Evolutionary conservation across 1,284 basidiomycete species (phyloP).

Genomic region (Ganoderma lucidum): DNA sequence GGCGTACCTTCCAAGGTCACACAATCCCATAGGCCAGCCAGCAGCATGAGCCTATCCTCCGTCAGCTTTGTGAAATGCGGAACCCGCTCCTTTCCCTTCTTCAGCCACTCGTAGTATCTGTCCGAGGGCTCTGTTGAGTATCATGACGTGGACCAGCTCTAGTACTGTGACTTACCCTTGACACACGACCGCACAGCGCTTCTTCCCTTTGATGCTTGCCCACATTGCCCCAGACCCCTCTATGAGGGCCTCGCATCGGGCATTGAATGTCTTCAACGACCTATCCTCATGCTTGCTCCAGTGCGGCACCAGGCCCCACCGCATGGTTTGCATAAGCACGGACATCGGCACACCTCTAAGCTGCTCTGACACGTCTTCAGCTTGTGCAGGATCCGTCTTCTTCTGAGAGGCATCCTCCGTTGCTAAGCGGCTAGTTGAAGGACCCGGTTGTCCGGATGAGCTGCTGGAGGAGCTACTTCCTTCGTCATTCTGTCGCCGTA

Average conservation of each 20-base stretch:
- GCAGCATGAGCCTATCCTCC: constrained; percentile 76
- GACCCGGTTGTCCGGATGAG: background rate
- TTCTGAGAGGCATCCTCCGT: background rate
- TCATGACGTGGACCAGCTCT: constrained; percentile 2
- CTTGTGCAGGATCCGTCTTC: background rate
- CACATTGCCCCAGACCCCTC: constrained; percentile 78
- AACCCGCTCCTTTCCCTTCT: constrained; percentile 78
- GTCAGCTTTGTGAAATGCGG: constrained; percentile 84
- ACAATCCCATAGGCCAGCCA: constrained; percentile 90
- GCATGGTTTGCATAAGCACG: constrained; percentile 76
- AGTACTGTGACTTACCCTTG: constrained; percentile 65
- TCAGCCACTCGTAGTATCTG: constrained; percentile 94
- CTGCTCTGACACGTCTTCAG: background rate
- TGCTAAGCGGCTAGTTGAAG: constrained; percentile 29
- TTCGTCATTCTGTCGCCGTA: constrained; percentile 49
- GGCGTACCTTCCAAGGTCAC: constrained; percentile 67
- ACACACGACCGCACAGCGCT: constrained; percentile 81
- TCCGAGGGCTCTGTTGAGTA: constrained; percentile 20
- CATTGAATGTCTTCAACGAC: constrained; percentile 87
- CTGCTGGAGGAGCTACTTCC: background rate
- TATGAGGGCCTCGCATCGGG: constrained; percentile 84
- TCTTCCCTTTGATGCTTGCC: constrained; percentile 80
- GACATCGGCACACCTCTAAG: background rate
- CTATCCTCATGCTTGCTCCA: constrained; percentile 82
- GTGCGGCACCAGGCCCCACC: constrained; percentile 91